Base-by-base conservation (phyloP, 1,284 basidiomycete species). In the Leccinum subatratum region DNA sequence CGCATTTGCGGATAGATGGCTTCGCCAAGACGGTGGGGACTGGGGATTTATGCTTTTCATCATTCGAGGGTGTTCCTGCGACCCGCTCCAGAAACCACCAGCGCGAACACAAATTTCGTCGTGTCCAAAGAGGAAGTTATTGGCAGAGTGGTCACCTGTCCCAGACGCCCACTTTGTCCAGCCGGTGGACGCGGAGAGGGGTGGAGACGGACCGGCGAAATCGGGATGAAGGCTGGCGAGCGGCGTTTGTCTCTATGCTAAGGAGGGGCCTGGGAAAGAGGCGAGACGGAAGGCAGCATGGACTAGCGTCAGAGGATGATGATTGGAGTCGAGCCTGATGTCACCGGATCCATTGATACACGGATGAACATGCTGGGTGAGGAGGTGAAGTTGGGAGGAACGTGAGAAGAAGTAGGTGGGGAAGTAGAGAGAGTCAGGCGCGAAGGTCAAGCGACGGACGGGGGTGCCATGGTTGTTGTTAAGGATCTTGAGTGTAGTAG, bases 181-280 rank as follows among this genome's bases (percentile, higher is more conserved):
- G 0, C 72, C 72, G 0, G 60, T 34, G 18, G 65, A 66, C 0
- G 67, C 67, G 14, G 66, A n/a, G 16, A 70, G 67, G 25, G 67
- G 68, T 0, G 64, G 66, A 2, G 63, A 28, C 3, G 63, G 39
- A 22, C 67, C 63, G 8, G 64, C 70, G 4, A 66, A 70, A 74
- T 70, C 80, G 70, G 70, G 81, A 72, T 73, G 81, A 73, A 78
- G 81, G 81, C 74, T 77, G 80, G 67, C 72, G 80, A 16, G 78
- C 81, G 28, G 88, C 76, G 64, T 82, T 81, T 6, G 80, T 79
- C 70, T 89, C 87, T 66, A 88, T 81, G 59, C 82, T 79, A n/a
- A 88, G 79, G 2, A 90, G 80, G n/a, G n/a, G n/a, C n/a, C n/a
- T n/a, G 0, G 88, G 88, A 0, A 85, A 83, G 4, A 90, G 81